These are phyloP conservation scores for Populus simonii DNA, from an alignment of 345 rosid genomes.

Conservation along the genomic window DNA sequence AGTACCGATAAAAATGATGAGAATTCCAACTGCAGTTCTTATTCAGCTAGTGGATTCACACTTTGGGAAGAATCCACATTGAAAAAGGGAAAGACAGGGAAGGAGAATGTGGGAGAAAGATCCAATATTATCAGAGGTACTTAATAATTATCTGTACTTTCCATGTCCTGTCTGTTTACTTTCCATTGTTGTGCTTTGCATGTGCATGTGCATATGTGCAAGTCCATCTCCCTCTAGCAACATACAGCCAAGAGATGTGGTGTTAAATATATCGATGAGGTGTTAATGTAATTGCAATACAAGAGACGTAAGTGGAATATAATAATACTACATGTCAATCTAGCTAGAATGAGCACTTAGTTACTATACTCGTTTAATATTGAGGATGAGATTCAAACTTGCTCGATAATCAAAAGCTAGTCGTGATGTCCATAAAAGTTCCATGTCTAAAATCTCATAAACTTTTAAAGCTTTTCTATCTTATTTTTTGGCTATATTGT, in stretches of 20 bases:
- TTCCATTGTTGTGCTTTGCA: neutral
- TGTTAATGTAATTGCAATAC: neutral
- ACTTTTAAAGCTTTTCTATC: neutral
- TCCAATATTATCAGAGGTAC: conserved; percentile 42
- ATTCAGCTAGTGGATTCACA: conserved; percentile 71
- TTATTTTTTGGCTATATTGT: neutral
- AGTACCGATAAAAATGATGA: conserved; percentile 65
- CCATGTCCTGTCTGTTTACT: neutral
- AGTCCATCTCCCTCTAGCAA: neutral
- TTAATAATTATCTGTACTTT: neutral
- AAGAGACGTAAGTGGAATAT: neutral
- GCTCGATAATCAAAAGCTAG: too few relatives aligned
- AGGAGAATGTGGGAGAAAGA: conserved; percentile 66
- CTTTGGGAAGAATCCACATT: conserved; percentile 76
- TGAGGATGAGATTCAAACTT: neutral
- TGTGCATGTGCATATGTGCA: conserved; percentile 15
- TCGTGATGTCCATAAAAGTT: too few relatives aligned
- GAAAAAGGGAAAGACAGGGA: conserved; percentile 91
- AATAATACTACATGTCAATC: neutral
- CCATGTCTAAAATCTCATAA: too few relatives aligned
- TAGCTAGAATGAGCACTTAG: neutral
- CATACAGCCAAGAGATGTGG: neutral
- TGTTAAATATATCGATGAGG: neutral
- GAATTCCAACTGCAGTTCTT: conserved; percentile 77
- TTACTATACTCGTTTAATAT: too few relatives aligned